A percentile compares a stretch with the other conserved stretches of the same genome.
Conservation (phyloP, 2,329 filamentous ascomycete species). For the Macrophomina pseudophaseolina region DNA sequence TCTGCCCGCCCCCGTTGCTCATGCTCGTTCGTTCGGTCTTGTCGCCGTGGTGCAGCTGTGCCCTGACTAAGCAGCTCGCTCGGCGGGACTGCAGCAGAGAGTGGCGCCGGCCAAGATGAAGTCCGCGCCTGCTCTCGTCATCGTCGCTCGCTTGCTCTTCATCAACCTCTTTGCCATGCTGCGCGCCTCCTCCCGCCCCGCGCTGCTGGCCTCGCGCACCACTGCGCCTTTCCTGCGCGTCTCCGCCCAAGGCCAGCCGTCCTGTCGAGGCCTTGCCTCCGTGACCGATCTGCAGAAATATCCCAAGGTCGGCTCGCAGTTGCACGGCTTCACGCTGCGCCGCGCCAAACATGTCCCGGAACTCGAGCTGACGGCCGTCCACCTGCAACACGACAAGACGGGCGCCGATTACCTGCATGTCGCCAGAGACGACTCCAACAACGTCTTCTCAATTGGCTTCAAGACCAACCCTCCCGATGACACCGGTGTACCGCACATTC, state of each 20-base stretch:
- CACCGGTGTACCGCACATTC: constrained; percentile 93
- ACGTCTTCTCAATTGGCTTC: constrained; percentile 99
- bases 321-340: constrained; percentile 92
- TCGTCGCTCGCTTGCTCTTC: constrained; percentile 18
- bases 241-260: constrained; percentile 25
- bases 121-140: constrained; percentile 18
- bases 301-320: constrained; percentile 79
- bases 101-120: constrained; percentile 21
- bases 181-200: constrained; percentile 39
- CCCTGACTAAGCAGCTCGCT: constrained; percentile 23
- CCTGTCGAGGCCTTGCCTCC: constrained; percentile 58
- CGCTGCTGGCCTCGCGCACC: constrained; percentile 34
- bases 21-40: neutral
- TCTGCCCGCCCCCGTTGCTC: neutral
- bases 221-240: constrained; percentile 27
- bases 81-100: constrained; percentile 3
- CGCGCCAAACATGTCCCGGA: constrained; percentile 92
- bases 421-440: constrained; percentile 93
- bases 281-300: constrained; percentile 77
- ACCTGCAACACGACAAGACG: constrained; percentile 92
- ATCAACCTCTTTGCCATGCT: constrained; percentile 38
- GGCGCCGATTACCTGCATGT: constrained; percentile 96
- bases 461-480: constrained; percentile 98
- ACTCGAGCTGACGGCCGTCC: constrained; percentile 87
- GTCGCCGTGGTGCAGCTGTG: constrained; percentile 1